Evolutionary conservation across 371 early-diverging fungal genomes (phyloP).

Genomic region (Apophysomyces ossiformis): DNA sequence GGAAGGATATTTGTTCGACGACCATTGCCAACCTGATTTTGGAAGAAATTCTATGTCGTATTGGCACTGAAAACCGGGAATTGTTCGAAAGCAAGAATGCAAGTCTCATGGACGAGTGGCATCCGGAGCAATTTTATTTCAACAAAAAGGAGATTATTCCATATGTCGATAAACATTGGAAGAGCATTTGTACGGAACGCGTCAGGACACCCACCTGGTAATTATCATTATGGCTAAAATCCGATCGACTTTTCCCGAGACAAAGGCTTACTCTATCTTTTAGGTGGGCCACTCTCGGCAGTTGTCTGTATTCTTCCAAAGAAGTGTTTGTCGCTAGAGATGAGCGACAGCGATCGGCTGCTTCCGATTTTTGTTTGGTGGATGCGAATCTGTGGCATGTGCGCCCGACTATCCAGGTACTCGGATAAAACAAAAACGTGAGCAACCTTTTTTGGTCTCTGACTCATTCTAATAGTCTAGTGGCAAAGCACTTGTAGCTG

Average conservation of each 20-base stretch:
- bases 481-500: conserved; percentile 20
- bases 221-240: background rate
- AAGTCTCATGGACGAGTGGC: conserved; percentile 54
- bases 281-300: conserved; percentile 72
- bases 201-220: conserved; percentile 69
- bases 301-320: conserved; percentile 66
- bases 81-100: conserved; percentile 59
- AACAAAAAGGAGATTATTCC: conserved; percentile 72
- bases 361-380: conserved; percentile 65
- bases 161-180: conserved; percentile 73
- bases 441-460: no score
- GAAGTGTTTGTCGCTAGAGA: conserved; percentile 67
- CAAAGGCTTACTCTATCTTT: background rate
- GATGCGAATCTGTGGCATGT: conserved; percentile 71
- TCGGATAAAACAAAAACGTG: background rate
- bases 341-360: conserved; percentile 66
- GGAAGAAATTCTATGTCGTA: conserved; percentile 49
- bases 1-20: conserved; percentile 74
- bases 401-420: conserved; percentile 56
- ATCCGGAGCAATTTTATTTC: conserved; percentile 63
- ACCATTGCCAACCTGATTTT: conserved; percentile 69
- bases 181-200: conserved; percentile 70
- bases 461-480: conserved; percentile 13
- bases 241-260: background rate
- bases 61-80: conserved; percentile 40